Evolutionary conservation across 176 grass and related monocot species (phyloP).

Genomic region (Musa schizocarpa): DNA sequence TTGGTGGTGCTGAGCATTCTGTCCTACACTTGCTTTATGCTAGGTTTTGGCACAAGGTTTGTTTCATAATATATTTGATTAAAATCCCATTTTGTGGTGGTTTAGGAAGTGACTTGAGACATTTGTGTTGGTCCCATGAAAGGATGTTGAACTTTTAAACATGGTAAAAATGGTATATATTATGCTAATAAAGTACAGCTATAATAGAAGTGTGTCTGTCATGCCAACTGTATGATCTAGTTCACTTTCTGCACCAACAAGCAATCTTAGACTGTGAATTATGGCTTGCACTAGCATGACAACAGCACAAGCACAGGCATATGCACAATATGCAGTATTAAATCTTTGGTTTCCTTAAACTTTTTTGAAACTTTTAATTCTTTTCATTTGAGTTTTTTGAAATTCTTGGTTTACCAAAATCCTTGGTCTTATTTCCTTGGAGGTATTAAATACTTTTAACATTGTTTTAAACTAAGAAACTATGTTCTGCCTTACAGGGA

Average conservation of each 20-base stretch:
- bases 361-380: not conserved
- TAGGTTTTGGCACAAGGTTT: constrained; percentile 99
- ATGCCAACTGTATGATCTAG: not conserved
- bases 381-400: not conserved
- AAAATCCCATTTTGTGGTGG: constrained; percentile 7
- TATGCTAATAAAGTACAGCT: not conserved
- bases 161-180: not conserved
- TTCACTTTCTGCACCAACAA: not conserved
- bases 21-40: constrained; percentile 99
- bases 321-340: not conserved
- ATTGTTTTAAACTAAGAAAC: not conserved
- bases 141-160: not conserved
- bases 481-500: not conserved
- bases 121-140: not conserved
- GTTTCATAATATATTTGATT: not conserved
- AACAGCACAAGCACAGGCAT: not conserved
- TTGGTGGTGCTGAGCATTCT: constrained; percentile 97
- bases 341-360: not conserved
- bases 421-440: not conserved
- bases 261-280: not conserved
- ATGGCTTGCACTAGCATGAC: not conserved
- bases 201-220: not conserved
- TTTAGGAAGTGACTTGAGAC: constrained; percentile 2
- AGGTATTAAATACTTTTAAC: not conserved
- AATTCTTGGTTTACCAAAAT: not conserved